Conservation (phyloP, 495 filamentous ascomycete genomes). For the Hamigera avellanea region DNA sequence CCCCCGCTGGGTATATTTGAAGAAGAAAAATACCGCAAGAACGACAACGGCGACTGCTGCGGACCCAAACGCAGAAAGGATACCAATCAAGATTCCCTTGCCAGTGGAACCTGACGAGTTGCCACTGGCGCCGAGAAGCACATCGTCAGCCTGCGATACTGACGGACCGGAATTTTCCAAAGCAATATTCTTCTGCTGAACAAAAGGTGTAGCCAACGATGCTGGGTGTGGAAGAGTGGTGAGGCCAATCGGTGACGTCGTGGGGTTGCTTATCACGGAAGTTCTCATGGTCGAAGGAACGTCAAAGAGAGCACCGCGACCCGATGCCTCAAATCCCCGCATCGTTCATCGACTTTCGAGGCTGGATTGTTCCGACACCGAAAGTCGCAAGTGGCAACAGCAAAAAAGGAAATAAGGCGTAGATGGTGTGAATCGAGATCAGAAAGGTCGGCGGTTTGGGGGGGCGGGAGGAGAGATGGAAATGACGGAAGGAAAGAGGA, state of each 20-base stretch:
- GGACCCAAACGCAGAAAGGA: slow-evolving; percentile 93
- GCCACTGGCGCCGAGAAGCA: slow-evolving; percentile 22
- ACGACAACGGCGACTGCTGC: slow-evolving; percentile 72
- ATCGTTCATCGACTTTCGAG: slow-evolving; percentile 31
- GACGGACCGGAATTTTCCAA: slow-evolving; percentile 6
- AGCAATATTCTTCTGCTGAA: slow-evolving; percentile 3
- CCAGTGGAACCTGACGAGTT: slow-evolving; percentile 42
- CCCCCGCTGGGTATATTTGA: slow-evolving; percentile 78
- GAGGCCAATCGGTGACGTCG: slow-evolving; percentile 23
- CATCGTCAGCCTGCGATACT: slow-evolving; percentile 14
- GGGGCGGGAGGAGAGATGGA: no score
- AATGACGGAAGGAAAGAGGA: no score
- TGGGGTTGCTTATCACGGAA: slow-evolving; percentile 19
- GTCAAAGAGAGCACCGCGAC: slow-evolving; percentile 26
- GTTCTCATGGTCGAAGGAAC: slow-evolving; percentile 25
- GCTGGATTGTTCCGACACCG: no score
- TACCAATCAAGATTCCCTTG: slow-evolving; percentile 85
- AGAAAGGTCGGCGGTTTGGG: no score
- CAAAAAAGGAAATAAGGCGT: background rate
- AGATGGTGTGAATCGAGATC: background rate
- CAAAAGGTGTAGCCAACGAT: slow-evolving; percentile 1
- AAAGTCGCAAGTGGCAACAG: no score
- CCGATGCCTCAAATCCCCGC: slow-evolving; percentile 34
- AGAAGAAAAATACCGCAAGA: slow-evolving; percentile 83
- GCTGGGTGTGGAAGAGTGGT: slow-evolving; percentile 1